Base-by-base conservation (phyloP, 768 basidiomycete species). In the Naematelia aurantialba region DNA sequence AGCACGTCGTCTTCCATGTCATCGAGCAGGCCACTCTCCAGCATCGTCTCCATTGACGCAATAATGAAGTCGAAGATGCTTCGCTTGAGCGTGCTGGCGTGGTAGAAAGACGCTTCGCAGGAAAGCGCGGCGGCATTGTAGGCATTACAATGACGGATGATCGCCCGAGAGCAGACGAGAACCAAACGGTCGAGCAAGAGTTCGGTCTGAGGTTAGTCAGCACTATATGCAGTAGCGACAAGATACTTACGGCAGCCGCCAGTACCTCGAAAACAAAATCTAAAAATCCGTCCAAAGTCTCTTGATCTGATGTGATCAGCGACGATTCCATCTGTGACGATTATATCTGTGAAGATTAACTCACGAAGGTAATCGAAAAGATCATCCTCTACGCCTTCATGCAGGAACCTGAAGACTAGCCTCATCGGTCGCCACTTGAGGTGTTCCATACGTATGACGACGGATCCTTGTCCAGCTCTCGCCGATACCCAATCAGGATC, bases 201-300 rank as follows among this genome's bases (percentile, higher is more conserved):
- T 76, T 98, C 91, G 63, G 88, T 92, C 87, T 93, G 61, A 1
- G 44, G 52, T 21, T 39, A 19, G 11, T 52, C 5, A n/a, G n/a
- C n/a, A 5, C 17, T 19, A 10, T 10, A 12, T 30, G 27, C 8
- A 31, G 29, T 29, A 17, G 8, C 25, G 25, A 24, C 2, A 49
- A 55, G 1, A 25, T 26, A 79, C 83, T 74, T 73, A 92, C 91
- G 31, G 92, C 90, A 17, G 85, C 87, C 31, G 86, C 86, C 76
- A 96, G 83, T 14, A 97, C 85, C 21, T 87, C 84, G 61, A 96
- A 91, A 78, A 91, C 83, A 64, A 92, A 89, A 61, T 91, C 87
- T 57, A 98, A 75, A 27, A 90, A 79, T 31, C 88, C 85, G 56
- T 98, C 91, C 4, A 85, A 78, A 1, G 82, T 83, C 24, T 82